Conservation (phyloP, 768 basidiomycete genomes). For the Termitomyces sp. region DNA sequence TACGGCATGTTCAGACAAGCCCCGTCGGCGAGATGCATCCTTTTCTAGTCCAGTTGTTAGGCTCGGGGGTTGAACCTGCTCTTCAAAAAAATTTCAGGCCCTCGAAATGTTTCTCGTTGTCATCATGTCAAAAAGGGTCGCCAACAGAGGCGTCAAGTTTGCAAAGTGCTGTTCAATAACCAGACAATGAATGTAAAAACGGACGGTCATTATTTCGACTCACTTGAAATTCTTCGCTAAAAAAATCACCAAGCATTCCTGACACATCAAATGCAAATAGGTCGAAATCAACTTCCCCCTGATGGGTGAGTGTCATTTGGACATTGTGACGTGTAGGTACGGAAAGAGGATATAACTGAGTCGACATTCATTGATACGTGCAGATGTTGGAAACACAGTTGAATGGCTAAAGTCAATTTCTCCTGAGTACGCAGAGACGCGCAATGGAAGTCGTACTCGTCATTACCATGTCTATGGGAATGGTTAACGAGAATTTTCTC, state of each 20-base stretch:
- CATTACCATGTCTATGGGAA: background rate
- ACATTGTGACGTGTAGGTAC: background rate
- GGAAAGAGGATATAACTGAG: background rate
- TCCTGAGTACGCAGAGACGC: background rate
- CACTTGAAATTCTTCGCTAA: background rate
- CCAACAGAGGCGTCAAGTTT: background rate
- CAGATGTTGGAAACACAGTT: background rate
- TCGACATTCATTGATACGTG: background rate
- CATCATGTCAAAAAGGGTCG: background rate
- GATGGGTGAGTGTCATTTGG: background rate
- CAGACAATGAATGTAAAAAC: background rate
- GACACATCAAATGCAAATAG: background rate
- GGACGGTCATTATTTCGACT: no score
- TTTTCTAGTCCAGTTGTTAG: background rate
- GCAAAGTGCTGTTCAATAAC: background rate
- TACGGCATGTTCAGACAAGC: background rate
- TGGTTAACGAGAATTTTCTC: background rate
- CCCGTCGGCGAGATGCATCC: background rate
- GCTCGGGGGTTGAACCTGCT: background rate
- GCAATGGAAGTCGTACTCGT: background rate
- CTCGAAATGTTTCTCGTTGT: background rate
- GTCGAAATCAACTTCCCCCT: background rate
- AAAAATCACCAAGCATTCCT: background rate
- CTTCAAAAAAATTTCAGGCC: background rate
- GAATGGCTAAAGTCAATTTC: background rate